These are phyloP conservation scores for Beauveria medogensis DNA, from an alignment of 2,329 filamentous ascomycete genomes.

Conservation along the genomic window DNA sequence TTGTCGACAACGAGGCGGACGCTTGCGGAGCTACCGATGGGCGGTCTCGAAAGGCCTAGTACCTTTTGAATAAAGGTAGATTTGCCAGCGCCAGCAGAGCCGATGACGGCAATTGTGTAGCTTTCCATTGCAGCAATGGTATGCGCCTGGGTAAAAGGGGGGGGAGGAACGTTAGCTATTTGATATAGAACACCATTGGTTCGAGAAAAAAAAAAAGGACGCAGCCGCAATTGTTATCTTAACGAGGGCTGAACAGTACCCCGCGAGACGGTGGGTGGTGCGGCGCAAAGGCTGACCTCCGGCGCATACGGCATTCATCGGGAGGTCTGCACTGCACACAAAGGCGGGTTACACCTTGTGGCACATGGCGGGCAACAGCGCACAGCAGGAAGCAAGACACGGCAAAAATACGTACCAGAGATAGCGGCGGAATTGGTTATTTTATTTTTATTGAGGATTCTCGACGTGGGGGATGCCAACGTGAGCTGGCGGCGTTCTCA, in stretches of 20 bases:
- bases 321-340: neutral
- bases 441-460: slow-evolving; percentile 36
- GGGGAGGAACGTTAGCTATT: neutral
- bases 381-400: neutral
- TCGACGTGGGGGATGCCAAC: slow-evolving; percentile 39
- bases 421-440: slow-evolving; percentile 18
- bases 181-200: neutral
- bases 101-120: slow-evolving; percentile 59
- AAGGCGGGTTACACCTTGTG: neutral
- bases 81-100: slow-evolving; percentile 58
- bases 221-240: slow-evolving; percentile 8
- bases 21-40: slow-evolving; percentile 46
- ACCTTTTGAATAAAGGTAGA: slow-evolving; percentile 59
- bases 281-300: slow-evolving; percentile 1
- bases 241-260: neutral
- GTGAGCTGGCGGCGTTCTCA: slow-evolving; percentile 30
- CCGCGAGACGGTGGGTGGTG: neutral
- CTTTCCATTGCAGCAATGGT: slow-evolving; percentile 41
- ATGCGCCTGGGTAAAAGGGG: slow-evolving; percentile 18
- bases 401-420: slow-evolving; percentile 26
- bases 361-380: neutral
- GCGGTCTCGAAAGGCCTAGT: slow-evolving; percentile 45
- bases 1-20: slow-evolving; percentile 52
- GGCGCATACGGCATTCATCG: neutral
- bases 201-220: slow-evolving; percentile 7